Evolutionary conservation across 2,329 filamentous ascomycete species (phyloP), one percentile per base, ranked within the genome.

Genomic region (Fusarium liriodendri): DNA sequence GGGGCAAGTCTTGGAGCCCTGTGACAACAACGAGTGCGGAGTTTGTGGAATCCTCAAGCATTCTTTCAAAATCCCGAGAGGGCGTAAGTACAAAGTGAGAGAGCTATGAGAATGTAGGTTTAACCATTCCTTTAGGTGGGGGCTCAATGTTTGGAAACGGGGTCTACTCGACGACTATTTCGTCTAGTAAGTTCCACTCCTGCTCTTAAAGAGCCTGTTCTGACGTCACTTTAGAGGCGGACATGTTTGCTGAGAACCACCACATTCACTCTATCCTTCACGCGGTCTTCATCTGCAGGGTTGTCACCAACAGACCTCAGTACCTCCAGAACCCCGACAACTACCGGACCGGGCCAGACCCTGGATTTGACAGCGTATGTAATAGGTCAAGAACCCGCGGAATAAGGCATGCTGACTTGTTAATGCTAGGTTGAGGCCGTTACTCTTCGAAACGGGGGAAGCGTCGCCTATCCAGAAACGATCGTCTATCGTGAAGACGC

Each of bases 401-500:
- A 5, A 25, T 11, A n/a, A 55, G 13, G 2, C 16, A 32, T 16
- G 18, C 14, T 71, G 2, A 62, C 8, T 42, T 14, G 10, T 35
- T 0, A 3, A 4, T 10, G 2, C 2, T 27, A 73, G 70, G 59
- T 74, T 0, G 32, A 62, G 27, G 70, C 45, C 7, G 18, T 60
- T 6, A 25, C 40, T 1, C 1, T 2, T 0, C 11, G 3, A 5
- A 5, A 62, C 0, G 67, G 70, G 1, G 71, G 70, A 2, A 2
- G 25, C 1, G 42, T 71, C 1, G 27, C 14, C 4, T 42, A 62
- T 16, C 71, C 65, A 0, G 64, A 74, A 29, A 62, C 52, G 1
- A 35, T 72, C 0, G 68, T 74, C 1, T 72, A 74, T 22, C 68
- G 68, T 0, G 45, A 72, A 18, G 71, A 74, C 3, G 62, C 71